Evolutionary conservation across 345 rosid genomes (phyloP), one percentile per base, ranked within the genome.

Genomic region (Moringa oleifera): DNA sequence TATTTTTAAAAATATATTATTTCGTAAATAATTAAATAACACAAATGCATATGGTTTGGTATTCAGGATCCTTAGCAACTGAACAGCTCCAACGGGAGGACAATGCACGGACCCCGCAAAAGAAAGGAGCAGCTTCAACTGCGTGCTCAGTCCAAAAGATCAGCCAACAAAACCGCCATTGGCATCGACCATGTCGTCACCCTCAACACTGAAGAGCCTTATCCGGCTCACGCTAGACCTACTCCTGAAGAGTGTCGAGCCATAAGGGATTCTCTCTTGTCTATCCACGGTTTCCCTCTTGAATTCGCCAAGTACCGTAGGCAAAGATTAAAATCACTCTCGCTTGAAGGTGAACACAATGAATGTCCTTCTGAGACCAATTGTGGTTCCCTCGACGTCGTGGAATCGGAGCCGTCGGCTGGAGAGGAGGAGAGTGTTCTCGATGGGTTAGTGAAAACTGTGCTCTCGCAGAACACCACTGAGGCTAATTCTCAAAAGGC

Each of bases 391-490:
- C 17, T 47, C 7, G 53, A 58, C 24, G 51, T 51, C 12, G 57
- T 52, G 15, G 59, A 79, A 60, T 28, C 75, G 21, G 75, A 68
- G 66, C 65, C 63, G 0, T 64, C 59, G 63, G 57, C 4, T 9
- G 51, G 20, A 28, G 71, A 28, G 24, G 71, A 70, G 20, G 97
- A 87, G 75, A 85, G 76, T 55, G 96, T 93, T 60, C 76, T 93
- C 64, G 96, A 90, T 68, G 98, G 97, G 28, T 69, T 89, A 47
- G 75, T 89, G 17, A 87, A 85, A 71, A 81, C 83, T 7, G 76
- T 89, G 62, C 80, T 92, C 1, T 87, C 98, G 1, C 98, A 89
- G 85, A 92, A 92, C 69, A 92, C 93, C 3, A 83, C 85, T 25
- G 94, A 89, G 73, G 69, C 56, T 58, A 89, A 89, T 77, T 89